Evolutionary conservation across 2,329 filamentous ascomycete genomes (phyloP), one percentile per base, ranked within the genome.

Genomic region (Fusarium robinianum): DNA sequence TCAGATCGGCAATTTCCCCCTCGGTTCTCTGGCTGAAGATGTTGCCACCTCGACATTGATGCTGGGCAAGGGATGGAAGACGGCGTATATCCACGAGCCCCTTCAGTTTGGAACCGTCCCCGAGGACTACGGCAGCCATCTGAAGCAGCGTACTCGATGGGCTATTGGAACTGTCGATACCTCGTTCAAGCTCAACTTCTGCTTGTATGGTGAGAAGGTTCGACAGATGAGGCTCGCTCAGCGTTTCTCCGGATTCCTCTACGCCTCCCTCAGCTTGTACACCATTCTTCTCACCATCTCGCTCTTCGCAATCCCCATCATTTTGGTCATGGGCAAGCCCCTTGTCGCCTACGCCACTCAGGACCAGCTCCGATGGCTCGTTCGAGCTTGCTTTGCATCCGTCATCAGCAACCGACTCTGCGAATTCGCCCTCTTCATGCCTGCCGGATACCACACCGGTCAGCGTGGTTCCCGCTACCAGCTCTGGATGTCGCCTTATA

Each of bases 401-500:
- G 70, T 72, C 22, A 66, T 80, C 2, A 61, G 67, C 39, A 80
- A 77, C 60, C 75, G 79, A n/a, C 39, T 82, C 1, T 78, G 73
- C 62, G 79, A 83, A 58, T 74, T 78, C 46, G 68, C 75, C n/a
- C 71, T 80, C n/a, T 83, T 75, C 60, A 71, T 81, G 9, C 79
- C 80, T 0, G 73, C 78, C 2, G 79, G 80, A 14, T 83, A 83
- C 57, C 75, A 80, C 60, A 78, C 77, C 8, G 79, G 78, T 4
- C 78, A 81, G 62, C 72, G 79, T 40, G 78, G 78, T 25, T 72
- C 73, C 3, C 71, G 78, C 4, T 77, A 77, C 50, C 76, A 81
- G 62, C 68, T 83, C 18, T 84, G 80, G 79, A 83, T 83, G 79
- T 73, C 79, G 6, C 79, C 80, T 0, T 84, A 81, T 63, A 78